These are phyloP conservation scores for Aspergillus ruber DNA, from an alignment of 2,329 filamentous ascomycete genomes.

Conservation along the genomic window DNA sequence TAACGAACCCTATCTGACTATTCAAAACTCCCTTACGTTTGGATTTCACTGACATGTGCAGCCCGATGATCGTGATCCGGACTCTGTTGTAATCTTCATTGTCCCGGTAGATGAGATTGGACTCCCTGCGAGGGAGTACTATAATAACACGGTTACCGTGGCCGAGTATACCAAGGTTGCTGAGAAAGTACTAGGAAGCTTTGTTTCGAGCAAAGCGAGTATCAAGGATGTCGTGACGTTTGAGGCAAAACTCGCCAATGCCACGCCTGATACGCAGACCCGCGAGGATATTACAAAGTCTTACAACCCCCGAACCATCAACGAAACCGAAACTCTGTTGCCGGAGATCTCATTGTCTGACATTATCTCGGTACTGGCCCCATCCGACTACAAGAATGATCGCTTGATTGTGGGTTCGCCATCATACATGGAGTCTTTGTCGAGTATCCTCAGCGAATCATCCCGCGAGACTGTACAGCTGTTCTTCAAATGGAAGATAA, in stretches of 20 bases:
- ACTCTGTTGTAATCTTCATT: slow-evolving; percentile 45
- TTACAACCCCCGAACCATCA: slow-evolving; percentile 58
- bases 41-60: slow-evolving; percentile 9
- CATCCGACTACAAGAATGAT: slow-evolving; percentile 44
- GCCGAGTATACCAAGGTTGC: slow-evolving; percentile 45
- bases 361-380: slow-evolving; percentile 49
- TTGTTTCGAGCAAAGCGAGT: slow-evolving; percentile 27
- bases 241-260: slow-evolving; percentile 55
- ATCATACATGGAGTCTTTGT: slow-evolving; percentile 54
- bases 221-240: slow-evolving; percentile 48
- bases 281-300: slow-evolving; percentile 59
- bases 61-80: slow-evolving; percentile 51
- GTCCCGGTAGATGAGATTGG: slow-evolving; percentile 45
- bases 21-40: not conserved
- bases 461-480: slow-evolving; percentile 51
- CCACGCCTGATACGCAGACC: slow-evolving; percentile 53
- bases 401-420: slow-evolving; percentile 56
- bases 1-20: slow-evolving; percentile 13
- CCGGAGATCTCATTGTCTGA: slow-evolving; percentile 52
- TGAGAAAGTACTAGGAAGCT: slow-evolving; percentile 34
- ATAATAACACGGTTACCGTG: slow-evolving; percentile 50
- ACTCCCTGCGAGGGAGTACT: slow-evolving; percentile 58
- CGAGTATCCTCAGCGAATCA: slow-evolving; percentile 49
- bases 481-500: slow-evolving; percentile 61
- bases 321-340: slow-evolving; percentile 49